Conservation (phyloP, 495 filamentous ascomycete genomes). For the Tirmania nivea region DNA sequence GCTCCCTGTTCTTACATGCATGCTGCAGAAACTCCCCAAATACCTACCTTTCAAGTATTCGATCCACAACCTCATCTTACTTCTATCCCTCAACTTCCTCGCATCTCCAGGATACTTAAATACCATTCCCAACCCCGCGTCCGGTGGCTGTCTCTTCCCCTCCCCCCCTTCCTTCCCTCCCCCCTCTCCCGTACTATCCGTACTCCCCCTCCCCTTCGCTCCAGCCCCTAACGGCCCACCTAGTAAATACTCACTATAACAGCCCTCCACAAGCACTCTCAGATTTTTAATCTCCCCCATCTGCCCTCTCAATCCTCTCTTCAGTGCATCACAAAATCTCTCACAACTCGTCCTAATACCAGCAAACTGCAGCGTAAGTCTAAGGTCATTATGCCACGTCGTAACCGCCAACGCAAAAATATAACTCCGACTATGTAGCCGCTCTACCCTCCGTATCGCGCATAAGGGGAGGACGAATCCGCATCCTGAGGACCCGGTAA, state of each 20-base stretch:
- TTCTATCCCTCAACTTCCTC: slow-evolving; percentile 81
- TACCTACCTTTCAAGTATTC: slow-evolving; percentile 62
- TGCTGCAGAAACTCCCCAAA: not conserved
- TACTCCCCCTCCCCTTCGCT: slow-evolving; percentile 15
- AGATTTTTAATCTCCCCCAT: slow-evolving; percentile 72
- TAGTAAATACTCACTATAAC: slow-evolving; percentile 86
- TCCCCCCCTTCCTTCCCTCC: slow-evolving; percentile 30
- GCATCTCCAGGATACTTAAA: slow-evolving; percentile 93
- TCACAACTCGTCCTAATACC: slow-evolving; percentile 78
- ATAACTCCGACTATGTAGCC: slow-evolving; percentile 70
- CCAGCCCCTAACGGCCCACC: slow-evolving; percentile 25
- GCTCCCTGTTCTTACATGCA: not conserved
- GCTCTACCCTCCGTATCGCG: slow-evolving; percentile 73
- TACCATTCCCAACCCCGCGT: slow-evolving; percentile 77
- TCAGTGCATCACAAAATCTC: slow-evolving; percentile 85
- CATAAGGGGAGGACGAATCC: slow-evolving; percentile 92
- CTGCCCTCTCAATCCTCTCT: slow-evolving; percentile 61
- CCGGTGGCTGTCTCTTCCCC: slow-evolving; percentile 33
- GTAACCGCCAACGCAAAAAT: slow-evolving; percentile 86
- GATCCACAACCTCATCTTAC: slow-evolving; percentile 92
- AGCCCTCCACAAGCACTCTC: slow-evolving; percentile 51
- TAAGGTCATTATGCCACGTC: slow-evolving; percentile 77
- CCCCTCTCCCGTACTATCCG: slow-evolving; percentile 22
- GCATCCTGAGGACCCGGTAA: slow-evolving; percentile 71
- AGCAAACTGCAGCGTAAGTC: slow-evolving; percentile 71